Evolutionary conservation across 805 yeast species (phyloP), one percentile per base, ranked within the genome.

Genomic region (Candida ficus): DNA sequence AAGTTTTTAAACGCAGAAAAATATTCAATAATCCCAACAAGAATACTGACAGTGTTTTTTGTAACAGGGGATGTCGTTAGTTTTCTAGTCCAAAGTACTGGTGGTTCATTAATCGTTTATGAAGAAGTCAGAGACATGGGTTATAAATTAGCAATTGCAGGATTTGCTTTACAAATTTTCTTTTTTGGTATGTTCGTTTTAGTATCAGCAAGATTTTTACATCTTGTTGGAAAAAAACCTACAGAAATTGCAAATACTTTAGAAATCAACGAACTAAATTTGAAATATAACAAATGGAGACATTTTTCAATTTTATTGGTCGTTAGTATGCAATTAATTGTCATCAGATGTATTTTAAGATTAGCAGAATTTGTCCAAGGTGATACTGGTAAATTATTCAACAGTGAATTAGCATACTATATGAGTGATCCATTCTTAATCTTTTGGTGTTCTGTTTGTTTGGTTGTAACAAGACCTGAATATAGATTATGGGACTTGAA

Each of bases 341-440:
- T 38, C 9, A 3, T 21, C 25, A 38, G 37, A 38, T 38, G 42
- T 33, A 18, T 38, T 14, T 29, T 38, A 25, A 26, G 37, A 19
- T 16, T 38, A 9, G 36, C 31, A n/a, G 42, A 38, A 14, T 38
- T 33, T 19, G 33, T 19, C 3, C 25, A 33, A 14, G 37, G 37
- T 11, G 23, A 22, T 4, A 13, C 28, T 22, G 25, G 26, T n/a
- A 17, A 6, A 12, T 19, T 38, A 9, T n/a, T 17, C 9, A 13
- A 6, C 16, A 33, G 34, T 29, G 42, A 33, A 13, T 5, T 33
- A 21, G 42, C 42, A 7, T 38, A 33, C 21, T 38, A 33, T 21
- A 9, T 38, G 29, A 38, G 33, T 33, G 42, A 38, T 16, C 42
- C 37, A 11, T 38, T 38, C 13, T 12, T 27, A 10, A 23, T 38